A percentile compares a stretch with the other conserved stretches of the same genome.
Evolutionary conservation across 2,329 filamentous ascomycete genomes (phyloP).

Genomic region (Sarocladium strictum): DNA sequence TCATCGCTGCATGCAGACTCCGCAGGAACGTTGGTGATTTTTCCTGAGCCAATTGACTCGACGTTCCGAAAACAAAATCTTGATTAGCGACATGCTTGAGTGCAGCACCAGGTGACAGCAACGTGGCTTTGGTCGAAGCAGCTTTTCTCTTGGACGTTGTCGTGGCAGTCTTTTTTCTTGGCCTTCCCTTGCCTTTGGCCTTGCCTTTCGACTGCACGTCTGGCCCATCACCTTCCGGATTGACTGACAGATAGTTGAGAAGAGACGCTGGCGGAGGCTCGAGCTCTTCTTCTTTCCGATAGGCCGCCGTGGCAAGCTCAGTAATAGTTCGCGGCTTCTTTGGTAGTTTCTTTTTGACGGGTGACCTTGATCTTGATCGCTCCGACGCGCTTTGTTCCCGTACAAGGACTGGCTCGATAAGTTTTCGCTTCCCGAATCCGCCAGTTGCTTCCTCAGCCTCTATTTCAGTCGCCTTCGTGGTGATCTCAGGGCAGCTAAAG

Average conservation of each 20-base stretch:
- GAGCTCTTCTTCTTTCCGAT: slow-evolving; percentile 34
- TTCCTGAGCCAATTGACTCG: slow-evolving; percentile 71
- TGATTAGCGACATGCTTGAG: slow-evolving; percentile 60
- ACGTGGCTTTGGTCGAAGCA: slow-evolving; percentile 35
- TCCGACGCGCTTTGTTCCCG: slow-evolving; percentile 17
- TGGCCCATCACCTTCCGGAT: slow-evolving; percentile 4
- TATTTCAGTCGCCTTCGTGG: background rate
- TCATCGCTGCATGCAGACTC: slow-evolving; percentile 57
- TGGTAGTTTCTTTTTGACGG: slow-evolving; percentile 43
- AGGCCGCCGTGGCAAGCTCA: slow-evolving; percentile 67
- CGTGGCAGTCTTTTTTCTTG: slow-evolving; percentile 19
- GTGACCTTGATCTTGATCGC: slow-evolving; percentile 18
- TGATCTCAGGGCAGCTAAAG: slow-evolving; percentile 31
- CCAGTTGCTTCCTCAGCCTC: slow-evolving; percentile 12
- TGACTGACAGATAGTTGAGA: slow-evolving; percentile 27
- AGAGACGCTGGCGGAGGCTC: slow-evolving; percentile 29
- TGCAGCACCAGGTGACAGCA: slow-evolving; percentile 66
- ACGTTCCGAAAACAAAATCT: slow-evolving; percentile 79
- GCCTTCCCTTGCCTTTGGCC: slow-evolving; percentile 26
- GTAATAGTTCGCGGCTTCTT: slow-evolving; percentile 74
- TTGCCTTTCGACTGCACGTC: slow-evolving; percentile 19
- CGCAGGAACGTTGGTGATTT: slow-evolving; percentile 62
- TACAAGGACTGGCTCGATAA: slow-evolving; percentile 43
- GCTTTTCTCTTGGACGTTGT: slow-evolving; percentile 34
- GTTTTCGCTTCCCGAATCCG: slow-evolving; percentile 46